Evolutionary conservation across 2,329 filamentous ascomycete genomes (phyloP), one percentile per base, ranked within the genome.

Genomic region (Fusarium sulawesiense): DNA sequence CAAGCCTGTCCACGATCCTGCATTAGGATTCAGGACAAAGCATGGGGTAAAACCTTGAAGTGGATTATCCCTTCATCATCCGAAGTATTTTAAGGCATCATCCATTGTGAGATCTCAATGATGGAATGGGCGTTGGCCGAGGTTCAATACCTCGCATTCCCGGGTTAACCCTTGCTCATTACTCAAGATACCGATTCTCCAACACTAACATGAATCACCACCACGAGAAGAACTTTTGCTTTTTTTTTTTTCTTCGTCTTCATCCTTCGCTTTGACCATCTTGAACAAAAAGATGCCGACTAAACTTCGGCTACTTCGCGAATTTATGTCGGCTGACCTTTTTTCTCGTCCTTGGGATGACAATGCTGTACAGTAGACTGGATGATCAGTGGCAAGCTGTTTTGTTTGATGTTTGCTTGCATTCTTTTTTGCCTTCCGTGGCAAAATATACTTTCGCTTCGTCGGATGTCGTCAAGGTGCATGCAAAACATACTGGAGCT

Each of bases 81-180:
- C 23, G 25, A 30, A 61, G 34, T 21, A 30, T 30, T 14, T 7
- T 30, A 50, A 62, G 62, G 56, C 63, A 66, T 49, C 20, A 13
- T 50, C 42, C 16, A 41, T 37, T 54, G 18, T 53, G 25, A 13
- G 9, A 57, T 6, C 11, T 27, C 20, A 29, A 34, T 40, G 23
- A 23, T 66, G 63, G 63, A 66, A 66, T 66, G 63, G 32, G 14
- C 25, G 62, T 66, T 66, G 63, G 48, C 55, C 8, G 62, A 66
- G 55, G 42, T 14, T 42, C 32, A 66, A 66, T 66, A 44, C 63
- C 62, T 61, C 10, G 8, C 63, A 66, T 66, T 66, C 56, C 63
- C 63, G n/a, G 7, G 13, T 42, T 32, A n/a, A 44, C 41, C 45
- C 40, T 41, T 44, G 44, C 16, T 40, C 47, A 60, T 61, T 66